A percentile compares a stretch with the other conserved stretches of the same genome.
These are phyloP conservation scores for Elaeagnus macrophylla DNA, from an alignment of 306 rosid genomes.

Conservation along the genomic window DNA sequence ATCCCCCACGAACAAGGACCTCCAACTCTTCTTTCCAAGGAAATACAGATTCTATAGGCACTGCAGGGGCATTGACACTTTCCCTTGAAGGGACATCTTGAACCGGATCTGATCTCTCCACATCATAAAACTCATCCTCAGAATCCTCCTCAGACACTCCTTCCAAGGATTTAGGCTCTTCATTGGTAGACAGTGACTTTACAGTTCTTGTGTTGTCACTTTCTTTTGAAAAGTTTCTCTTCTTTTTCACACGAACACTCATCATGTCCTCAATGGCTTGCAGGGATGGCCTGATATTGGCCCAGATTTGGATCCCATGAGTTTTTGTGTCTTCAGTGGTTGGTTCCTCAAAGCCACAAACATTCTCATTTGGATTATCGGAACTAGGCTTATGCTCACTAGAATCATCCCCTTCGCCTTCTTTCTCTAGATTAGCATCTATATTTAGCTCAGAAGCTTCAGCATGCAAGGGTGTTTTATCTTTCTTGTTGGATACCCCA, in stretches of 20 bases:
- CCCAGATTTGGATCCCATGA: conserved; percentile 76
- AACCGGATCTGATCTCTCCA: conserved; percentile 84
- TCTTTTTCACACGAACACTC: conserved; percentile 78
- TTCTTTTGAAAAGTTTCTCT: conserved; percentile 31
- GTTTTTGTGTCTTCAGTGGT: conserved; percentile 33
- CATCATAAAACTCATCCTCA: conserved; percentile 95
- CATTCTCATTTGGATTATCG: conserved; percentile 34
- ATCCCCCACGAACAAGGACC: conserved; percentile 99
- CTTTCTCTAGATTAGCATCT: conserved; percentile 35
- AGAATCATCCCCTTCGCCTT: conserved; percentile 25
- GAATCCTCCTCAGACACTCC: conserved; percentile 89
- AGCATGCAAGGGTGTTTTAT: conserved; percentile 25
- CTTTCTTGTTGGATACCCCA: conserved; percentile 28
- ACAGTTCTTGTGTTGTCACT: conserved; percentile 40
- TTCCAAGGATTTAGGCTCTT: conserved; percentile 52
- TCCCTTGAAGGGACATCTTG: conserved; percentile 59
- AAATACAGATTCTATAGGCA: conserved; percentile 40
- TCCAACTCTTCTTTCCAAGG: conserved; percentile 96
- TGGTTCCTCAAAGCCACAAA: conserved; percentile 21
- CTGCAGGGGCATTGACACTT: conserved; percentile 30
- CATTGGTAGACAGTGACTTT: conserved; percentile 38
- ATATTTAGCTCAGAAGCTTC: conserved; percentile 34
- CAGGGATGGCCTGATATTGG: conserved; percentile 81
- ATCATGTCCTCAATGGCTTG: conserved; percentile 74
- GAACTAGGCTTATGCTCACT: conserved; percentile 20